These are phyloP conservation scores for Lactifluus piperatus DNA, from an alignment of 768 basidiomycete genomes.

Conservation along the genomic window DNA sequence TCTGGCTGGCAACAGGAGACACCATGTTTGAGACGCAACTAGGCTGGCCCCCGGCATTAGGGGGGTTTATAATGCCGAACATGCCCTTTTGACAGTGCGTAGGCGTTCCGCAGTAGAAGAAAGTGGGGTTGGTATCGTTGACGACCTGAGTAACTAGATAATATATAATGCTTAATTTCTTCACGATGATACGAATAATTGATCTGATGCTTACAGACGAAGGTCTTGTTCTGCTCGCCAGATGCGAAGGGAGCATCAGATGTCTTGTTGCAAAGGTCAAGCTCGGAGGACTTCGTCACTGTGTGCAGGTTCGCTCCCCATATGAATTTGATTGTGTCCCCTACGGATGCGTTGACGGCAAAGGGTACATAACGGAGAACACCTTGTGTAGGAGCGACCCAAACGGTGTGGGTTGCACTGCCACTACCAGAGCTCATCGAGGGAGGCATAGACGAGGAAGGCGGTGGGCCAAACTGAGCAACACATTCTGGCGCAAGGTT, in stretches of 20 bases:
- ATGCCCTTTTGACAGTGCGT: constrained; percentile 75
- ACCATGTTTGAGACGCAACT: constrained; percentile 48
- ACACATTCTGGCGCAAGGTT: constrained; percentile 44
- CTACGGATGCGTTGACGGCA: constrained; percentile 63
- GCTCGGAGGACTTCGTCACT: constrained; percentile 67
- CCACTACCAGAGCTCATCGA: constrained; percentile 17
- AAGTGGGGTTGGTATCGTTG: constrained; percentile 64
- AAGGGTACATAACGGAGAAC: constrained; percentile 71
- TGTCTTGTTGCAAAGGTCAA: constrained; percentile 69
- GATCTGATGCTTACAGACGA: constrained; percentile 38
- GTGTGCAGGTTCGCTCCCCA: constrained; percentile 79
- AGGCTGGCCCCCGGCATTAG: constrained; percentile 36
- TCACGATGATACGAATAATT: neutral
- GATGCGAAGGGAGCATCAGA: constrained; percentile 49
- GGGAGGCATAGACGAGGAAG: constrained; percentile 26
- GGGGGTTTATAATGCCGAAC: constrained; percentile 74
- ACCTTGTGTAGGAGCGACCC: constrained; percentile 71
- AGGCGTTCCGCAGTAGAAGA: constrained; percentile 66
- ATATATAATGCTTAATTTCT: constrained; percentile 19
- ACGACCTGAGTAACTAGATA: constrained; percentile 52
- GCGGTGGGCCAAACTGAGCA: constrained; percentile 43
- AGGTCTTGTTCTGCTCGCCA: constrained; percentile 53
- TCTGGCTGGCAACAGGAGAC: constrained; percentile 29
- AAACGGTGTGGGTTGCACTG: constrained; percentile 57
- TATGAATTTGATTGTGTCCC: constrained; percentile 67